A percentile compares a stretch with the other conserved stretches of the same genome.
These are phyloP conservation scores for Skeletonema costatum DNA, from an alignment of 108 stramenopile genomes.

Conservation along the genomic window DNA sequence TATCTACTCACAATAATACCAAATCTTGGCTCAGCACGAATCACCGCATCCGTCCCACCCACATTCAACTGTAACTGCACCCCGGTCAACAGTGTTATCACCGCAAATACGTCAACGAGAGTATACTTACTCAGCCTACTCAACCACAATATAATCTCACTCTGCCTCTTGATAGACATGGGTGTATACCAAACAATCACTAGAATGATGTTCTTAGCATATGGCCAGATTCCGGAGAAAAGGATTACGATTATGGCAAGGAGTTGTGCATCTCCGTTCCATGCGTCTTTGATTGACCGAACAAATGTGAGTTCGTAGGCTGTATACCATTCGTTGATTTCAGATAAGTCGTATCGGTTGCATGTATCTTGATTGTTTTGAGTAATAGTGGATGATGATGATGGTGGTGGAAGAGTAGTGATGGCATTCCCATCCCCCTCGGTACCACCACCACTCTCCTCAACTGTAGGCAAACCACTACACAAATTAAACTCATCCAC, in stretches of 20 bases:
- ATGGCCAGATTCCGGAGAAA: slow-evolving; percentile 56
- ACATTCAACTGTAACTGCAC: slow-evolving; percentile 52
- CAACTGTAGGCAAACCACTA: slow-evolving; percentile 29
- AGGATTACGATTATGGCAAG: slow-evolving; percentile 52
- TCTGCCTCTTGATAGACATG: slow-evolving; percentile 12
- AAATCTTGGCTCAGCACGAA: slow-evolving; percentile 48
- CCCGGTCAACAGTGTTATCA: slow-evolving; percentile 43
- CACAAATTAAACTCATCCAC: slow-evolving; percentile 27
- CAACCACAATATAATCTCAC: slow-evolving; percentile 40
- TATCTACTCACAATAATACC: slow-evolving; percentile 32
- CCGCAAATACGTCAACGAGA: slow-evolving; percentile 54
- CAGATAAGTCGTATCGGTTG: slow-evolving; percentile 33
- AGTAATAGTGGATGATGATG: neutral
- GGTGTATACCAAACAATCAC: slow-evolving; percentile 48
- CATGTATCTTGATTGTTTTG: slow-evolving; percentile 25
- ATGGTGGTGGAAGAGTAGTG: neutral
- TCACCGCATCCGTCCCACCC: slow-evolving; percentile 45
- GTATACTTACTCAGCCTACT: slow-evolving; percentile 51
- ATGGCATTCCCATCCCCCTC: neutral
- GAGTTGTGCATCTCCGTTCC: slow-evolving; percentile 55
- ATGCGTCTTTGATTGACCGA: slow-evolving; percentile 49
- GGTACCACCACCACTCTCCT: neutral
- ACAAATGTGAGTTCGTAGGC: slow-evolving; percentile 52
- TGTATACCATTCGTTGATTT: slow-evolving; percentile 34
- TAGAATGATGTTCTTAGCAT: slow-evolving; percentile 50